Evolutionary conservation across 2,329 filamentous ascomycete genomes (phyloP).

Genomic region (Penicillium expansum): DNA sequence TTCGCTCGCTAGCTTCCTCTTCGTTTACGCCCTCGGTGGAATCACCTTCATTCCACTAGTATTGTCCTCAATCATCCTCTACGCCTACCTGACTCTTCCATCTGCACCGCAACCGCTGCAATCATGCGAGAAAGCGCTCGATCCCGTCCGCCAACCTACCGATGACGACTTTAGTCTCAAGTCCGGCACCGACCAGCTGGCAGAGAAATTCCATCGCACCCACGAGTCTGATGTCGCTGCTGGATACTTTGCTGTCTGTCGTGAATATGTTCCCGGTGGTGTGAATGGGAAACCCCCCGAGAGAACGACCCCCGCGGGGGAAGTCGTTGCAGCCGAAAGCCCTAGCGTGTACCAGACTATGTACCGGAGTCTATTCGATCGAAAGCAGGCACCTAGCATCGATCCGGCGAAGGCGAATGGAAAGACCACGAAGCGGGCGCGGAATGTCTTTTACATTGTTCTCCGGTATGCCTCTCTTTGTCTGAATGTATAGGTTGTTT

Average conservation of each 20-base stretch:
- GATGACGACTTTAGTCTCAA: conserved; percentile 67
- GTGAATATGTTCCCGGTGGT: conserved; percentile 87
- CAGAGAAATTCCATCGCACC: conserved; percentile 59
- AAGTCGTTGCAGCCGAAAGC: conserved; percentile 73
- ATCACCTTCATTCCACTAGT: conserved; percentile 81
- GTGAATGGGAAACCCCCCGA: conserved; percentile 92
- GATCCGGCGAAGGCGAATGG: conserved; percentile 51
- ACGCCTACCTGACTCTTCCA: conserved; percentile 69
- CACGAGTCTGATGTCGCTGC: conserved; percentile 76
- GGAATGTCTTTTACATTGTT: conserved; percentile 92
- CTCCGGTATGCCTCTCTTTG: conserved; percentile 60
- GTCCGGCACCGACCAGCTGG: conserved; percentile 57
- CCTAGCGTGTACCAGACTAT: conserved; percentile 97
- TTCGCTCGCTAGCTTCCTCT: conserved; percentile 57
- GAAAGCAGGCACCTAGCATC: conserved; percentile 60
- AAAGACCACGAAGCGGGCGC: conserved; percentile 59
- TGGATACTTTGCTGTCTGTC: conserved; percentile 91
- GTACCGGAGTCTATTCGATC: conserved; percentile 93
- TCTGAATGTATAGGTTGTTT: neutral
- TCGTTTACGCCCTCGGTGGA: conserved; percentile 80
- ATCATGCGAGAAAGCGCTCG: conserved; percentile 39
- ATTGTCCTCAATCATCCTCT: conserved; percentile 58
- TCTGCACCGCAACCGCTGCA: conserved; percentile 26
- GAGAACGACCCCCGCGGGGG: conserved; percentile 74
- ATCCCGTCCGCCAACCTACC: conserved; percentile 50